phyloP scores from a whole-genome alignment of 2,329 filamentous ascomycete species.

The Xylariales sp. region DNA sequence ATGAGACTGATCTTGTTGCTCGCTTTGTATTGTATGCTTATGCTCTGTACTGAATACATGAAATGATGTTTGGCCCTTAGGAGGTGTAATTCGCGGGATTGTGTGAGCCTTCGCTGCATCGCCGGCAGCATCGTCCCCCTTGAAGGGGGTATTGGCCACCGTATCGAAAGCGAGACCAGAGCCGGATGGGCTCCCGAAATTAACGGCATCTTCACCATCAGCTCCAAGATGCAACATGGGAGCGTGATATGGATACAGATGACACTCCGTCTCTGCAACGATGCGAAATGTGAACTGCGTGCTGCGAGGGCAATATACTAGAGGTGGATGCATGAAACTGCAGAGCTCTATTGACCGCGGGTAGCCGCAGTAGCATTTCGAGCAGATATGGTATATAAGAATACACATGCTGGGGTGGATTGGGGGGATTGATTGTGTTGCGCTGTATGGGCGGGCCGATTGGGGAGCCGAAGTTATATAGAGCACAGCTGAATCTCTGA shows the following conservation, averaged over 20 bases:
- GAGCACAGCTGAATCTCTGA: neutral
- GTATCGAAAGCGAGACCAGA: neutral
- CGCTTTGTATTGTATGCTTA: neutral
- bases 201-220: neutral
- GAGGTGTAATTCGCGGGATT: neutral
- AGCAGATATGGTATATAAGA: conserved; percentile 36
- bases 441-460: neutral
- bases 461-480: neutral
- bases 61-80: no score
- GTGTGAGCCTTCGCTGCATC: neutral
- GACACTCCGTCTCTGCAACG: conserved; percentile 22
- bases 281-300: conserved; percentile 30
- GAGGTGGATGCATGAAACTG: conserved; percentile 27
- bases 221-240: conserved; percentile 1
- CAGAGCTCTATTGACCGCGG: conserved; percentile 26
- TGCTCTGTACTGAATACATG: neutral
- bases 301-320: conserved; percentile 24
- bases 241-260: conserved; percentile 28
- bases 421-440: neutral
- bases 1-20: no score
- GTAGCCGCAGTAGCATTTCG: conserved; percentile 33
- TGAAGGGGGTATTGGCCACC: neutral
- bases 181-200: neutral
- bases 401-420: conserved; percentile 28
- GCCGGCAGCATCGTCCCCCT: neutral